Percentiles rank a stretch among this genome's conserved stretches.
These are phyloP conservation scores for Nemophila menziesii DNA, from an alignment of 257 asterid genomes.

Conservation along the genomic window DNA sequence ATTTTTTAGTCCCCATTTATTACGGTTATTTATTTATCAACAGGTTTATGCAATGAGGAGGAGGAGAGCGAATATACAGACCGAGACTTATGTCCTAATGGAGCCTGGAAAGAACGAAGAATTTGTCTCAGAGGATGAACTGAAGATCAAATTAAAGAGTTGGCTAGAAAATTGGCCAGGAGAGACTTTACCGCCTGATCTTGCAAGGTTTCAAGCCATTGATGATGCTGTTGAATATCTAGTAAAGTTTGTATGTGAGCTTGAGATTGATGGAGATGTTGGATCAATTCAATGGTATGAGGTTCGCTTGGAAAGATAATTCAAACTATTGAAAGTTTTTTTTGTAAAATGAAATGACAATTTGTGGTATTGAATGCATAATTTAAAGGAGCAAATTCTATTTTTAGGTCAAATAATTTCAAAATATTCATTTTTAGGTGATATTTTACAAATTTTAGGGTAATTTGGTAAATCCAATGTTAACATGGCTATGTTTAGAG, in stretches of 20 bases:
- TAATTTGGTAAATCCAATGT: too few relatives aligned
- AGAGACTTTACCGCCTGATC: constrained; percentile 42
- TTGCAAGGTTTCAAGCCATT: constrained; percentile 43
- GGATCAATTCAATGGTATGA: constrained; percentile 85
- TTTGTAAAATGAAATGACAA: too few relatives aligned
- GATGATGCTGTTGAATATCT: constrained; percentile 66
- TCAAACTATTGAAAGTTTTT: neutral
- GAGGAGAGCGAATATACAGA: constrained; percentile 50
- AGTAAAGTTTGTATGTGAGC: constrained; percentile 65
- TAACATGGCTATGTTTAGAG: too few relatives aligned
- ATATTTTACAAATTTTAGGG: too few relatives aligned
- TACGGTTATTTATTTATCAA: neutral
- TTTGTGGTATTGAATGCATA: too few relatives aligned
- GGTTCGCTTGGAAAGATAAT: constrained; percentile 37
- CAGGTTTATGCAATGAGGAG: constrained; percentile 47
- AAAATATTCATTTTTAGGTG: too few relatives aligned
- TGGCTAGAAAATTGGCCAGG: constrained; percentile 73
- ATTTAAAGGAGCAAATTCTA: too few relatives aligned
- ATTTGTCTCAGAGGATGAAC: constrained; percentile 60
- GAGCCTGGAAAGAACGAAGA: constrained; percentile 70
- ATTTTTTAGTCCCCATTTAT: too few relatives aligned
- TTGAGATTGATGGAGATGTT: constrained; percentile 71
- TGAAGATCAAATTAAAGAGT: constrained; percentile 33
- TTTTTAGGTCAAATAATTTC: too few relatives aligned
- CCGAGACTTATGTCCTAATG: constrained; percentile 56